Evolutionary conservation across 23 red algal genomes (phyloP).

Genomic region (Chondrus crispus): DNA sequence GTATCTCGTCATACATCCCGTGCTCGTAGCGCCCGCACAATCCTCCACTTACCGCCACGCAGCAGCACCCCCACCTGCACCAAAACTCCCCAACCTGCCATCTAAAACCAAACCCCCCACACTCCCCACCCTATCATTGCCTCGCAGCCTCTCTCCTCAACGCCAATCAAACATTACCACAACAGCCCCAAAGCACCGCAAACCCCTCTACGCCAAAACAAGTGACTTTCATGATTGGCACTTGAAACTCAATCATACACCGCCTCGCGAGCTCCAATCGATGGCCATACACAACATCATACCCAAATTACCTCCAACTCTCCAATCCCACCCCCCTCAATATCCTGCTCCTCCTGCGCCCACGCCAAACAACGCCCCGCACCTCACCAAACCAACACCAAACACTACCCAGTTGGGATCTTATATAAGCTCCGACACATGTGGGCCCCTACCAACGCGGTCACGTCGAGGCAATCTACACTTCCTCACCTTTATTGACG

Average conservation of each 20-base stretch:
- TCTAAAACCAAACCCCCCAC: no score
- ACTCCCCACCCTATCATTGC: no score
- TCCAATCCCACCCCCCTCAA: background rate
- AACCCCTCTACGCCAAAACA: no score
- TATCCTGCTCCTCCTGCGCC: background rate
- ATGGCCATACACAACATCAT: constrained; percentile 1
- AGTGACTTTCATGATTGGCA: background rate
- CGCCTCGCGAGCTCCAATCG: background rate
- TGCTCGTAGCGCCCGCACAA: no score
- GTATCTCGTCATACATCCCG: no score
- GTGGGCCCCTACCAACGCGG: background rate
- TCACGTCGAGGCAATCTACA: background rate
- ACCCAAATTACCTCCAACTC: background rate
- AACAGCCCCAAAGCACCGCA: no score
- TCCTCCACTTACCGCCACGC: no score
- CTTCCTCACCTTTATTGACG: background rate
- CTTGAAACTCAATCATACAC: background rate
- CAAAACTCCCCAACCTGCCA: no score
- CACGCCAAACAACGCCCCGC: background rate
- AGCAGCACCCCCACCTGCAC: no score
- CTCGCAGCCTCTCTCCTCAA: no score
- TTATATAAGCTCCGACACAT: background rate
- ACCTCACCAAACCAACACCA: background rate
- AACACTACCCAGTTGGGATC: background rate
- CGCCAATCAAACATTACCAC: no score